A percentile compares a stretch with the other conserved stretches of the same genome.
phyloP scores from a whole-genome alignment of 192 early-diverging fungal species.

The Backusella psychrophila region DNA sequence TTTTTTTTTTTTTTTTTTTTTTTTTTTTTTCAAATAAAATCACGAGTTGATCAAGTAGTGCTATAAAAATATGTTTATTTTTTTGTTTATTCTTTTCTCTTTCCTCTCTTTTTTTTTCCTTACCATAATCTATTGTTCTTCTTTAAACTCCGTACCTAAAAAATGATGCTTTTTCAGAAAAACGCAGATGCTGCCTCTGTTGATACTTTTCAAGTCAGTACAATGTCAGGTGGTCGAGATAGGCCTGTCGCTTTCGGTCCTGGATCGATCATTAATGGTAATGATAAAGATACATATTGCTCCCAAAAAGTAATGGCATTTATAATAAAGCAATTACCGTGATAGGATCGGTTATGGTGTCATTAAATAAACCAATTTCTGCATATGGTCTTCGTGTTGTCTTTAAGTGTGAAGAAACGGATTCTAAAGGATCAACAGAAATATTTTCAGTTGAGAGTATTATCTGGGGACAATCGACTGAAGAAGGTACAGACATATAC shows the following conservation, averaged over 20 bases:
- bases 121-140: neutral
- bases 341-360: conserved; percentile 27
- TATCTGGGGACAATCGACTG: conserved; percentile 15
- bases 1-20: neutral
- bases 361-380: conserved; percentile 16
- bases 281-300: neutral
- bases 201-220: neutral
- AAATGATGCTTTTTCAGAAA: conserved; percentile 17
- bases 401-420: conserved; percentile 23
- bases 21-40: neutral
- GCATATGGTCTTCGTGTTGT: conserved; percentile 18
- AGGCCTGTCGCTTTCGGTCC: conserved; percentile 27
- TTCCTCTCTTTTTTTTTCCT: neutral
- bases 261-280: conserved; percentile 29
- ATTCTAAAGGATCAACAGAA: neutral
- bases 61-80: neutral
- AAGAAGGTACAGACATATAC: neutral
- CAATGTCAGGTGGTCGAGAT: conserved; percentile 15
- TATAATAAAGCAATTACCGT: neutral
- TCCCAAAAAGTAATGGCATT: neutral
- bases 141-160: neutral
- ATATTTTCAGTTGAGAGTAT: conserved; percentile 17
- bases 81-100: neutral
- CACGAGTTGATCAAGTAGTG: neutral
- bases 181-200: neutral